A percentile compares a stretch with the other conserved stretches of the same genome.
phyloP scores from a whole-genome alignment of 495 filamentous ascomycete species.

The Neurospora africana region DNA sequence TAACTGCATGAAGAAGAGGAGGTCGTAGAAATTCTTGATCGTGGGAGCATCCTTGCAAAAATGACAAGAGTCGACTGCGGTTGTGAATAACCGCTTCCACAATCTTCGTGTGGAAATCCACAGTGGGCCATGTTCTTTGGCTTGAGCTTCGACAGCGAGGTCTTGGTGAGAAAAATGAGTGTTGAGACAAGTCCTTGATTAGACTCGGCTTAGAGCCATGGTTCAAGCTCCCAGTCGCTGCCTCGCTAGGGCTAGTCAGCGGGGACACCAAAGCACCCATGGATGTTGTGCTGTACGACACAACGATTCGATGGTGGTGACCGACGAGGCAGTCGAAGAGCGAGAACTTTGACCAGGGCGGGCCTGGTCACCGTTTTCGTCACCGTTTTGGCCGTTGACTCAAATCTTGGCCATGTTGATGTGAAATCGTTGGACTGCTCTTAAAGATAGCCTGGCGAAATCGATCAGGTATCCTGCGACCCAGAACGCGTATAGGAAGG shows the following conservation, averaged over 20 bases:
- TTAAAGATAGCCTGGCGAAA: no score
- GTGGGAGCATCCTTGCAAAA: not conserved
- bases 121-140: not conserved
- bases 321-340: no score
- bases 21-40: not conserved
- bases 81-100: not conserved
- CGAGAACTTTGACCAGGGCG: no score
- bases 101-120: not conserved
- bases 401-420: no score
- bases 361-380: no score
- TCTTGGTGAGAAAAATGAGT: not conserved
- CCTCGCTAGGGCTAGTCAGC: conserved; percentile 39
- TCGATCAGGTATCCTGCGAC: no score
- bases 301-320: not conserved
- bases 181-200: conserved; percentile 31
- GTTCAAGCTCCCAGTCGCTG: conserved; percentile 46
- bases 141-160: not conserved
- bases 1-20: not conserved
- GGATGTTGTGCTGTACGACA: conserved; percentile 38
- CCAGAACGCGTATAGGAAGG: no score
- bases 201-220: conserved; percentile 43
- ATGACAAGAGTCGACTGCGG: not conserved
- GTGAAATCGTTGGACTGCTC: conserved; percentile 6
- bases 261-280: conserved; percentile 30
- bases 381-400: no score